A percentile compares a stretch with the other conserved stretches of the same genome.
Conservation (phyloP, 345 rosid genomes). For the Schrenkiella parvula region DNA sequence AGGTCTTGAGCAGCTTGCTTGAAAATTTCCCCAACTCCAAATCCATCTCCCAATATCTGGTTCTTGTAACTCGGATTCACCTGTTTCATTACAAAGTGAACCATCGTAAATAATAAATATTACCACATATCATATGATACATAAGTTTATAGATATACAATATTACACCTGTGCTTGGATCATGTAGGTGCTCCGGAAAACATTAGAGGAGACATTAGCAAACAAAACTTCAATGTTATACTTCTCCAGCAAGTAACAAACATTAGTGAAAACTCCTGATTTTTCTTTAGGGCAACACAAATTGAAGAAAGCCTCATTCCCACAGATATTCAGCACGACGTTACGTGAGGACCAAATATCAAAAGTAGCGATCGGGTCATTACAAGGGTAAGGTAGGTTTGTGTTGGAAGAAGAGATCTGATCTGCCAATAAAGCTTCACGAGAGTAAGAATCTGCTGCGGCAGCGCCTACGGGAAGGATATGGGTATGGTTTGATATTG, state of each 20-base stretch:
- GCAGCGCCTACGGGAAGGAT: background rate
- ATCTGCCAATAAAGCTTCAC: slow-evolving; percentile 54
- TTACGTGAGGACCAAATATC: slow-evolving; percentile 61
- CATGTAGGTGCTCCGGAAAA: slow-evolving; percentile 42
- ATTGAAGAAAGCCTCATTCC: slow-evolving; percentile 54
- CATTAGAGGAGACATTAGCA: slow-evolving; percentile 47
- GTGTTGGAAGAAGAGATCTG: slow-evolving; percentile 32
- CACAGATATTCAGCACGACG: slow-evolving; percentile 56
- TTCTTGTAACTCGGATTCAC: background rate
- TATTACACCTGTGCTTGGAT: slow-evolving; percentile 52
- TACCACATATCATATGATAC: background rate
- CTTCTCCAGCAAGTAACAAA: slow-evolving; percentile 59
- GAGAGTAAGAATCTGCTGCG: slow-evolving; percentile 20
- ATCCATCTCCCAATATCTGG: slow-evolving; percentile 38
- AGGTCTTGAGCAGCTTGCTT: slow-evolving; percentile 56
- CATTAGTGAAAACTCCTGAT: slow-evolving; percentile 43
- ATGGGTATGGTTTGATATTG: slow-evolving; percentile 18
- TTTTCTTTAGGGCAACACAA: slow-evolving; percentile 44
- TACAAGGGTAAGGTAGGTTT: slow-evolving; percentile 35
- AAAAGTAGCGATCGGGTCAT: slow-evolving; percentile 32
- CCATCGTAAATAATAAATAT: background rate
- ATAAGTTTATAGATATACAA: background rate
- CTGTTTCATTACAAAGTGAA: slow-evolving; percentile 10
- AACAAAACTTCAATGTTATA: slow-evolving; percentile 49
- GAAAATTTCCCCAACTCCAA: slow-evolving; percentile 43